Base-by-base conservation (phyloP, 2,329 filamentous ascomycete genomes). In the Colletotrichum sp. region DNA sequence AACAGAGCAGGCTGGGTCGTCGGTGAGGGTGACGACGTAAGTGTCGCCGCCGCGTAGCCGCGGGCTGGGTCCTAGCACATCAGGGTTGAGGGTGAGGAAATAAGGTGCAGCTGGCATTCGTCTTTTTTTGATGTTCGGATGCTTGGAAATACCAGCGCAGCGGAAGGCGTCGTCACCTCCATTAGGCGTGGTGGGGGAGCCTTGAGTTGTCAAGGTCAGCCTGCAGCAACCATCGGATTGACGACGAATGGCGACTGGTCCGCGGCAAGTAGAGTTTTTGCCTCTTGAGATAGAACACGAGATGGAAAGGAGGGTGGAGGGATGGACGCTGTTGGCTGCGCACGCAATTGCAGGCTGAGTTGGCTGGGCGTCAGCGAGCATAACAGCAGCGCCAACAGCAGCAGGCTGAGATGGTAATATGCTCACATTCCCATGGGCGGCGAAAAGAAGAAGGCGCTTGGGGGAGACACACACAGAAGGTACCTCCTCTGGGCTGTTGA, bases 271-370 rank as follows among this genome's bases (percentile, higher is more conserved):
- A 69, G 26, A 76, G 70, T 68, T 64, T 71, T 48, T 65, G 64
- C 71, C 48, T 64, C 30, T 28, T 34, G 60, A 58, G 38, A 75
- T 75, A 24, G 52, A 75, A 76, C 71, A 76, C 74, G 74, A 76
- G 74, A 48, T 70, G 71, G 36, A 76, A 76, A 75, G 71, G 74
- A 71, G 71, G 74, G 74, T 75, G 62, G 61, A 73, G 64, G 73
- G 73, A 73, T 75, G 70, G 43, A 64, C 56, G 64, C 65, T 73
- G 73, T 73, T 68, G 73, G 73, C 18, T 60, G 73, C 64, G 28
- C 43, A 75, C 73, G 73, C 70, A 76, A 68, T 52, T 60, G 26
- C 43, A 65, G 73, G 70, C 73, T 68, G 70, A 65, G 69, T 21
- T 34, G 67, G 61, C 61, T 43, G 61, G 67, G 67, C 55, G 26